Base-by-base conservation (phyloP, 345 rosid species). In the Clausena lansium region DNA sequence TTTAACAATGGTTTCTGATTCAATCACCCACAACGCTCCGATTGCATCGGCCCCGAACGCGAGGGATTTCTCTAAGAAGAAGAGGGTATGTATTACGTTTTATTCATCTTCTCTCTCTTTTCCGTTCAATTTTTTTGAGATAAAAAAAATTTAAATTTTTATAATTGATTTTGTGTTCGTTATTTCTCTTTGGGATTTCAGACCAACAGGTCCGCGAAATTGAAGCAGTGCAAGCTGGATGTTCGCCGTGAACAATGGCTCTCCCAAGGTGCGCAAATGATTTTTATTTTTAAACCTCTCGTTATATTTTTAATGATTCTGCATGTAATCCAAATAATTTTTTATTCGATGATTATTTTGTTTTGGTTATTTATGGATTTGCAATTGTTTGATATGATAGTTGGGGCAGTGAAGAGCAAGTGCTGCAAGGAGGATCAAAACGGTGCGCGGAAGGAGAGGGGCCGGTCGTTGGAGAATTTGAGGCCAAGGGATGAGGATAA, bases 221-320 rank as follows among this genome's bases (percentile, higher is more conserved):
- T 95, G 90, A 95, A 91, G 87, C 98, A 93, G 87, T 88, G 89
- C 91, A 95, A 95, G 88, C 88, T 95, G 0, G 97, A 91, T 80
- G 97, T 88, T 24, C 98, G 98, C 54, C 97, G 98, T 22, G 98
- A 93, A 85, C 98, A 95, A 86, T 95, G 98, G 98, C 97, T 93
- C 77, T 90, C 98, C 75, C 98, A 95, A 85, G 92, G 98, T 93
- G 77, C 17, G 77, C 36, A 66, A 27, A 76, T 72, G 35, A 65
- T 74, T 24, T 32, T 45, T 78, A n/a, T 63, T 7, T 22, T 20
- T 2, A 78, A 64, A 39, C 11, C 17, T 39, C 11, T 22, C 8
- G 57, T 13, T 67, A n/a, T 61, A 64, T 41, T 39, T 52, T 35
- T 17, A 50, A 59, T n/a, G 13, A 70, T 36, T 20, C 8, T 73